Evolutionary conservation across 345 rosid species (phyloP).

Genomic region (Geranium brycei): DNA sequence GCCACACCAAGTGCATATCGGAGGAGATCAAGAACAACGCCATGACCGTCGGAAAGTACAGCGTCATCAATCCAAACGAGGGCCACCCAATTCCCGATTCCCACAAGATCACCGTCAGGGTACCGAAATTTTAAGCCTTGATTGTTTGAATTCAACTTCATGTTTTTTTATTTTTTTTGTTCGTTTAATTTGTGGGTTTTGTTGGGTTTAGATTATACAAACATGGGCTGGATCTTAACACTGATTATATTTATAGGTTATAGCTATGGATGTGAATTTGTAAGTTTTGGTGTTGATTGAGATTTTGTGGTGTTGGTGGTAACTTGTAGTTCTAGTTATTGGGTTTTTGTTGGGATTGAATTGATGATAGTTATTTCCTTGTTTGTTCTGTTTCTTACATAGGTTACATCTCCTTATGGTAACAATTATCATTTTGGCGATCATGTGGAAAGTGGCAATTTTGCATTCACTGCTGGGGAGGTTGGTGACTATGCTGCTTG

Average conservation of each 20-base stretch:
- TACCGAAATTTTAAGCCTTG: conserved; percentile 4
- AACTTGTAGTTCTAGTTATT: not conserved
- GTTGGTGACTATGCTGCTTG: conserved; percentile 73
- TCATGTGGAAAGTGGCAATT: conserved; percentile 59
- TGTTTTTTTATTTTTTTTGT: too few species aligned
- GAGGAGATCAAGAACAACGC: conserved; percentile 81
- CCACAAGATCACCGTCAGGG: conserved; percentile 69
- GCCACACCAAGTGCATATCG: conserved; percentile 69
- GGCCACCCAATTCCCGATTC: conserved; percentile 62
- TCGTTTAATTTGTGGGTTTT: too few species aligned
- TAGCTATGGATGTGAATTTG: too few species aligned
- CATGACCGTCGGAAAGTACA: conserved; percentile 85
- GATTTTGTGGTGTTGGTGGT: not conserved
- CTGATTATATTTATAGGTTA: too few species aligned
- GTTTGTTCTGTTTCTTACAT: not conserved
- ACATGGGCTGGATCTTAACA: too few species aligned
- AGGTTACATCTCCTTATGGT: conserved; percentile 80
- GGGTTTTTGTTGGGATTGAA: not conserved
- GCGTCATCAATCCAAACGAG: conserved; percentile 54
- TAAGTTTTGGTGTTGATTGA: too few species aligned
- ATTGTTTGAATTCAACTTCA: too few species aligned
- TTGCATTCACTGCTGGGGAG: conserved; percentile 79
- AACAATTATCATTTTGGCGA: conserved; percentile 61
- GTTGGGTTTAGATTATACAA: too few species aligned
- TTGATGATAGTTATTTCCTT: not conserved